phyloP scores from a whole-genome alignment of 352 stramenopile genomes.

The Pythium scleroteichum region DNA sequence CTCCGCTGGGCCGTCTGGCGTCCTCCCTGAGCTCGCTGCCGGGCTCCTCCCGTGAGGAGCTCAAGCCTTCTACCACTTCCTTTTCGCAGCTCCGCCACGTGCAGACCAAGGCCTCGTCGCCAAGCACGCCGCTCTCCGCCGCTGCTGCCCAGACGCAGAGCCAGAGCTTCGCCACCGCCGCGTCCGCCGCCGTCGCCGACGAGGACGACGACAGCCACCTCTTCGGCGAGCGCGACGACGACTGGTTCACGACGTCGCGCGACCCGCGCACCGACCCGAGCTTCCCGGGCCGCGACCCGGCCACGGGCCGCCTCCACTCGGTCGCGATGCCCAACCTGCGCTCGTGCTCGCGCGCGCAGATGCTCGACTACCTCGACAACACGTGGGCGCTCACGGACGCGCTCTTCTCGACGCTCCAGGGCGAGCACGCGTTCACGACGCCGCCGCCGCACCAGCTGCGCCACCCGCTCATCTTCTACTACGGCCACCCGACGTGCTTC shows the following conservation, averaged over 20 bases:
- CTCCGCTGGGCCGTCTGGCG: conserved; percentile 15
- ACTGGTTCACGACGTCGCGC: conserved; percentile 76
- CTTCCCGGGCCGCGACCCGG: conserved; percentile 55
- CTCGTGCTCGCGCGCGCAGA: conserved; percentile 77
- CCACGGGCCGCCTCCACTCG: conserved; percentile 48
- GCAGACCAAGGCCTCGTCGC: conserved; percentile 19
- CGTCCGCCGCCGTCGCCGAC: conserved; percentile 29
- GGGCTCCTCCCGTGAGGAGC: conserved; percentile 21
- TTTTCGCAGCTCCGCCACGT: conserved; percentile 24
- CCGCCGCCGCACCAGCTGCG: conserved; percentile 92
- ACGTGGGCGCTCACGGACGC: conserved; percentile 94
- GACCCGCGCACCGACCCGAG: conserved; percentile 52
- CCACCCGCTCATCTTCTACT: conserved; percentile 98
- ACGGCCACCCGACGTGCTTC: conserved; percentile 95
- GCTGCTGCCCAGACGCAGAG: neutral
- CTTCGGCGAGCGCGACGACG: conserved; percentile 55
- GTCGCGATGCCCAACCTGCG: conserved; percentile 85
- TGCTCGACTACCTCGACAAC: conserved; percentile 96
- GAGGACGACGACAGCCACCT: conserved; percentile 56
- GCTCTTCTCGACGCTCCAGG: conserved; percentile 91
- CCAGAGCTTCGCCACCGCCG: conserved; percentile 21
- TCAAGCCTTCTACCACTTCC: conserved; percentile 17
- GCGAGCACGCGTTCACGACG: conserved; percentile 89
- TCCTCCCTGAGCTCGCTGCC: conserved; percentile 32
- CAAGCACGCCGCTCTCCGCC: neutral